These are phyloP conservation scores for Vigna angularis DNA, from an alignment of 306 rosid species.

Conservation along the genomic window DNA sequence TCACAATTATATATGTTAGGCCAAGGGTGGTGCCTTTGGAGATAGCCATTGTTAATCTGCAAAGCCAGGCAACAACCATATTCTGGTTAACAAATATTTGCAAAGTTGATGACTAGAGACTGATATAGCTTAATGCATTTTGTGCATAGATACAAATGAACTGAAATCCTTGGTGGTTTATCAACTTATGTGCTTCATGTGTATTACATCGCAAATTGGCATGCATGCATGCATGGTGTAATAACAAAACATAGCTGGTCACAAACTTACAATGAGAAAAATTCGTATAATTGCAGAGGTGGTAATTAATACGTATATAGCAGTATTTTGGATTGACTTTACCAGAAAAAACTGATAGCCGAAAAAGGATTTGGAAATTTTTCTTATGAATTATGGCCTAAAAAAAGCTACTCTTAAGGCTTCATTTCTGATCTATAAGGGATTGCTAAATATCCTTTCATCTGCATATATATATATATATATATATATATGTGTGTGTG, in stretches of 20 bases:
- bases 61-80: slow-evolving; percentile 24
- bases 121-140: neutral
- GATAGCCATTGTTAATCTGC: slow-evolving; percentile 52
- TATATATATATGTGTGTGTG: too few relatives aligned
- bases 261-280: neutral
- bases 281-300: neutral
- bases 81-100: neutral
- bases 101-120: neutral
- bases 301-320: neutral
- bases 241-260: neutral
- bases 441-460: neutral
- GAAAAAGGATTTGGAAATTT: neutral
- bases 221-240: neutral
- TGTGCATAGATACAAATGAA: neutral
- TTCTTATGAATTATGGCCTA: neutral
- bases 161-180: neutral
- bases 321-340: neutral
- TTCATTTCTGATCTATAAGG: neutral
- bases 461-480: neutral
- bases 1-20: slow-evolving; percentile 27
- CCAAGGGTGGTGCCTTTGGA: slow-evolving; percentile 10
- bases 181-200: neutral
- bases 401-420: neutral
- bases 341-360: neutral
- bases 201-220: neutral